Percentiles rank a stretch among this genome's conserved stretches.
These are phyloP conservation scores for Penicillium longicatenatum DNA, from an alignment of 495 filamentous ascomycete species.

Conservation along the genomic window DNA sequence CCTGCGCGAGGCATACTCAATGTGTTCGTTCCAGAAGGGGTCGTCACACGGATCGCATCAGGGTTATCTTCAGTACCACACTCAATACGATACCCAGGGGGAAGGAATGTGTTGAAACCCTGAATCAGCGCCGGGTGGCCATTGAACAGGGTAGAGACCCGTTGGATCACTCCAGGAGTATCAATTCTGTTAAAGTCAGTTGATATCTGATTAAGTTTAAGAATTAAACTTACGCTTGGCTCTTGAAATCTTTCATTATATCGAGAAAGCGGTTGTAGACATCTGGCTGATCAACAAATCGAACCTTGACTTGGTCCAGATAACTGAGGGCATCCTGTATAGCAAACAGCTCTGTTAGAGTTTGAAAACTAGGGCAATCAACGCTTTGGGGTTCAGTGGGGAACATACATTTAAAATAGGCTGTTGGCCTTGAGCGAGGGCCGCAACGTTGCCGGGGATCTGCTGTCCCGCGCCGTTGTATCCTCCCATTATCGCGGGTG, in stretches of 20 bases:
- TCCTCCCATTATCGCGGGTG: constrained; percentile 64
- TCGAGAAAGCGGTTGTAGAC: constrained; percentile 98
- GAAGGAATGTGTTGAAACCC: constrained; percentile 98
- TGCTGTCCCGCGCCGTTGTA: constrained; percentile 48
- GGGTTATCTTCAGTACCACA: constrained; percentile 90
- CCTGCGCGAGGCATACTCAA: constrained; percentile 57
- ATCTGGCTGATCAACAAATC: constrained; percentile 94
- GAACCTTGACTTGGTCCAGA: constrained; percentile 97
- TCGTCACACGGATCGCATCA: constrained; percentile 94
- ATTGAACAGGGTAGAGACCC: constrained; percentile 94
- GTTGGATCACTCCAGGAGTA: constrained; percentile 95
- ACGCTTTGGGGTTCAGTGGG: constrained; percentile 6
- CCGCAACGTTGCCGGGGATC: constrained; percentile 58
- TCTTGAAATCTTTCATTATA: constrained; percentile 99
- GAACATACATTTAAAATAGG: constrained; percentile 85
- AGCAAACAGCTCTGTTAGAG: constrained; percentile 18
- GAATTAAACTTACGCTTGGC: constrained; percentile 73
- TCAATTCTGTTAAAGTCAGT: constrained; percentile 67
- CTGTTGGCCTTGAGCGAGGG: constrained; percentile 81
- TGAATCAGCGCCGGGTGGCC: constrained; percentile 97
- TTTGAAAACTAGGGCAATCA: neutral
- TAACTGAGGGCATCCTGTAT: constrained; percentile 92
- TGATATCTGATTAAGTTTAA: neutral
- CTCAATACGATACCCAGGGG: constrained; percentile 96
- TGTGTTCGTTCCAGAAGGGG: constrained; percentile 81